phyloP scores from a whole-genome alignment of 768 basidiomycete genomes.

The Rhodotorula babjevae region DNA sequence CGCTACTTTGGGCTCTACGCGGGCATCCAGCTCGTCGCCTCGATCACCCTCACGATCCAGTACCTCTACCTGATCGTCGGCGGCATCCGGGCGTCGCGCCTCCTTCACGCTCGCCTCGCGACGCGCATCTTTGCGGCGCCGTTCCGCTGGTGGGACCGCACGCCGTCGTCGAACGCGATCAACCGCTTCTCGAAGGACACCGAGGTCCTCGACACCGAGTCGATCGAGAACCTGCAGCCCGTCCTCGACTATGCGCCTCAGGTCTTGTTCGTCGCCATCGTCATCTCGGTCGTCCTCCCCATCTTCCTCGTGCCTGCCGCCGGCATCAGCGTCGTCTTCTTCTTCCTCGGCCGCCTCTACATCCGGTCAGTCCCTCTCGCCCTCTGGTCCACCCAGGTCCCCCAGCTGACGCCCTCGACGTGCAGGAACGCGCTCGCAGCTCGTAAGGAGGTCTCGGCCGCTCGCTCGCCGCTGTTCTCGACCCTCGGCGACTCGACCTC shows the following conservation, averaged over 20 bases:
- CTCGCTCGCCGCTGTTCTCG: constrained; percentile 48
- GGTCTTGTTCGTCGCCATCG: constrained; percentile 26
- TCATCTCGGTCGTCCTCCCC: constrained; percentile 25
- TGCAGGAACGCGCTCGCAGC: constrained; percentile 42
- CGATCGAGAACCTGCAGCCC: constrained; percentile 30
- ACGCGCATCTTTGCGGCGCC: constrained; percentile 25
- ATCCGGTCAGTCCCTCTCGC: constrained; percentile 30
- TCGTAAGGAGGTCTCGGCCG: constrained; percentile 28
- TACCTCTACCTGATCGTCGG: constrained; percentile 35
- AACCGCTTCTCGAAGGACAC: constrained; percentile 34
- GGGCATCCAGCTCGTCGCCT: constrained; percentile 26
- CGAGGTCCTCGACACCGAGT: constrained; percentile 35
- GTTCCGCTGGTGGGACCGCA: constrained; percentile 32
- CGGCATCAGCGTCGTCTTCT: constrained; percentile 45
- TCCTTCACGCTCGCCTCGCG: constrained; percentile 17
- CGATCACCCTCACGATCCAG: constrained; percentile 29
- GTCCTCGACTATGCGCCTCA: constrained; percentile 43
- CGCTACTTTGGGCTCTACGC: constrained; percentile 29
- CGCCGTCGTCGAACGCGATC: constrained; percentile 16
- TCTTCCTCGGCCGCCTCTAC: constrained; percentile 47
- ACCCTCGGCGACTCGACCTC: constrained; percentile 48
- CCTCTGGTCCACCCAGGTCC: constrained; percentile 34
- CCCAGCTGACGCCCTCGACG: constrained; percentile 43
- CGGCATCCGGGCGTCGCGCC: constrained; percentile 18
- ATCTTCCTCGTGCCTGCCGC: constrained; percentile 28